phyloP scores from a whole-genome alignment of 2,329 filamentous ascomycete species.

The Colletotrichum plurivorum region DNA sequence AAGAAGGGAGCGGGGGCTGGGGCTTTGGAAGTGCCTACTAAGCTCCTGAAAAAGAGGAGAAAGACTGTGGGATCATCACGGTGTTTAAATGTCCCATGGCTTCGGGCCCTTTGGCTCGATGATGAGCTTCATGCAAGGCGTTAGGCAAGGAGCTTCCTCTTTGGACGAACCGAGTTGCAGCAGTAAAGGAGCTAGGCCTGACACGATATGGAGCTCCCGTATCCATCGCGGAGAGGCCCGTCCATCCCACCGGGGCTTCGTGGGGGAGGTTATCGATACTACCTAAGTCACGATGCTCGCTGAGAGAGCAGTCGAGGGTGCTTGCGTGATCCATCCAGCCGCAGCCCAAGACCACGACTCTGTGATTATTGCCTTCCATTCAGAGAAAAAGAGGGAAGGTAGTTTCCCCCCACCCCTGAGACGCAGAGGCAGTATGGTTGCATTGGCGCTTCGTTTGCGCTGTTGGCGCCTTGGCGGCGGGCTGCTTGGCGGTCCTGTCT shows the following conservation, averaged over 20 bases:
- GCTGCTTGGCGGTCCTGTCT: conserved; percentile 1
- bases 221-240: background rate
- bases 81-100: conserved; percentile 18
- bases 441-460: conserved; percentile 19
- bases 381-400: conserved; percentile 36
- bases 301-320: conserved; percentile 2
- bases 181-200: background rate
- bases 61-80: background rate
- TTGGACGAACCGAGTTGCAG: conserved; percentile 9
- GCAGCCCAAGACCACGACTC: background rate
- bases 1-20: conserved; percentile 17
- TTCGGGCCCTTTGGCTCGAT: background rate
- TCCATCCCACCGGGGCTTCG: background rate
- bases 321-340: conserved; percentile 23
- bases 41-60: background rate
- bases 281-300: conserved; percentile 14
- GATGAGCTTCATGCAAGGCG: background rate
- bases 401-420: conserved; percentile 14
- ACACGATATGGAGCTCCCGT: background rate
- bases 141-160: conserved; percentile 28
- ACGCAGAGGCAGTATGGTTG: conserved; percentile 16
- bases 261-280: conserved; percentile 21
- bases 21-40: conserved; percentile 23
- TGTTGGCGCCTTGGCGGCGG: conserved; percentile 34
- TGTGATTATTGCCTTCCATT: conserved; percentile 15